Conservation (phyloP, 2,329 filamentous ascomycete species). For the Ophiostoma himal-ulmi region DNA sequence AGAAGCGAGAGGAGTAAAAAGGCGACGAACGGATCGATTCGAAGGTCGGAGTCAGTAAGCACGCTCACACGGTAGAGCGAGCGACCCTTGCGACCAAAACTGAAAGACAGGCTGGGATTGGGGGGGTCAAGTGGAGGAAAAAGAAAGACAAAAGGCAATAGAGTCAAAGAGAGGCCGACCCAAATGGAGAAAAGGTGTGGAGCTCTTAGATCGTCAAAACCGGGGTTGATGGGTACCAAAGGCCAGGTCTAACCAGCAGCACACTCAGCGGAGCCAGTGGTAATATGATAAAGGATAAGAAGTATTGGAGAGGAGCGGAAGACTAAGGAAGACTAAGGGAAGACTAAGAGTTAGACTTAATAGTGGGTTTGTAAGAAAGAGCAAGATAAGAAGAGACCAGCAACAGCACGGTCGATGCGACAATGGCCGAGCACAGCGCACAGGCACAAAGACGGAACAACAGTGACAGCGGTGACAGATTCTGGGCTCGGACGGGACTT, state of each 20-base stretch:
- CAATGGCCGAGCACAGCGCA: neutral
- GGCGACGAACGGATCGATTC: neutral
- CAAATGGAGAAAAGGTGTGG: slow-evolving; percentile 16
- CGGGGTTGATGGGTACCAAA: slow-evolving; percentile 13
- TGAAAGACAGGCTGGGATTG: neutral
- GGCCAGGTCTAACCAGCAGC: neutral
- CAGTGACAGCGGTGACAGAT: neutral
- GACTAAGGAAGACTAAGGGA: neutral
- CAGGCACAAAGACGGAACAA: slow-evolving; percentile 2
- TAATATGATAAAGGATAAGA: neutral
- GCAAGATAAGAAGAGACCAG: neutral
- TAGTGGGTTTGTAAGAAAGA: neutral
- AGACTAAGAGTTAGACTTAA: neutral
- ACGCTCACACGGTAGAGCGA: neutral
- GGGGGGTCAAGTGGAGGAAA: neutral
- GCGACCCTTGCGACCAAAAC: neutral
- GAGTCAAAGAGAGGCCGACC: slow-evolving; percentile 3
- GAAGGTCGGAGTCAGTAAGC: neutral
- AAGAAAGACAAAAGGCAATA: neutral
- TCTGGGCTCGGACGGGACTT: neutral
- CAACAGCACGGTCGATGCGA: neutral
- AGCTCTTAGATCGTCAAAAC: slow-evolving; percentile 19
- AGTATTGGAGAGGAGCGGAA: slow-evolving; percentile 1
- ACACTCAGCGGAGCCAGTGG: neutral
- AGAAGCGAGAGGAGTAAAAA: neutral